A percentile compares a stretch with the other conserved stretches of the same genome.
Conservation (phyloP, 352 stramenopile species). For the Globisporangium uncinulatum region DNA sequence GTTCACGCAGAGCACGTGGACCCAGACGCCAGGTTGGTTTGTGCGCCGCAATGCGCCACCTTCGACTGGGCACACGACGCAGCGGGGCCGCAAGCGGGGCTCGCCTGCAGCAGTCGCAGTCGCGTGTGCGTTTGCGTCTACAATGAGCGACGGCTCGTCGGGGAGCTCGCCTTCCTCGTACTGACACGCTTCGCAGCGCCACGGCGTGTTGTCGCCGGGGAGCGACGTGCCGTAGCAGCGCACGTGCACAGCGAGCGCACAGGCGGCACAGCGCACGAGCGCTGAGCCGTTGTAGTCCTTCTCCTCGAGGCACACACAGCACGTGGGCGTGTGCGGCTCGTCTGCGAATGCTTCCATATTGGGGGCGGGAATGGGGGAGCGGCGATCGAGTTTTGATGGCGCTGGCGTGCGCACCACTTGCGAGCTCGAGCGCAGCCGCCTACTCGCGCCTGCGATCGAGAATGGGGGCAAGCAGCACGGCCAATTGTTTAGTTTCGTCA, state of each 20-base stretch:
- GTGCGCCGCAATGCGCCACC: constrained; percentile 72
- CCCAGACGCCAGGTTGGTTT: constrained; percentile 55
- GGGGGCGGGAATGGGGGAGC: neutral
- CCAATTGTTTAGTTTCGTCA: too few species aligned
- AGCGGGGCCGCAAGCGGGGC: constrained; percentile 38
- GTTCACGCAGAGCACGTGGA: constrained; percentile 79
- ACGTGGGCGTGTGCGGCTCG: constrained; percentile 11
- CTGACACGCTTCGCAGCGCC: constrained; percentile 66
- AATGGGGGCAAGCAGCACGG: too few species aligned
- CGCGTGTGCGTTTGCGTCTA: too few species aligned
- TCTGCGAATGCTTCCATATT: neutral
- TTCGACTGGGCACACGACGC: constrained; percentile 56
- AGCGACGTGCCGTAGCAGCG: constrained; percentile 73
- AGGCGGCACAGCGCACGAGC: constrained; percentile 59
- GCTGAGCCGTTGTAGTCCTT: constrained; percentile 52
- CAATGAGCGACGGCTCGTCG: neutral
- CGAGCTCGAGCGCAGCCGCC: too few species aligned
- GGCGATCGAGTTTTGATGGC: neutral
- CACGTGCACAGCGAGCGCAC: constrained; percentile 62
- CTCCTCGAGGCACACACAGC: constrained; percentile 73
- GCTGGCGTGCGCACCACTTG: too few species aligned
- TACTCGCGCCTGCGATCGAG: too few species aligned
- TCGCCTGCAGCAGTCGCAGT: constrained; percentile 5
- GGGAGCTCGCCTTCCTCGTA: constrained; percentile 18
- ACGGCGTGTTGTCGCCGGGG: constrained; percentile 27